Conservation (phyloP, 228 moss, liverwort and hornwort species). For the Sphagnum fallax region DNA sequence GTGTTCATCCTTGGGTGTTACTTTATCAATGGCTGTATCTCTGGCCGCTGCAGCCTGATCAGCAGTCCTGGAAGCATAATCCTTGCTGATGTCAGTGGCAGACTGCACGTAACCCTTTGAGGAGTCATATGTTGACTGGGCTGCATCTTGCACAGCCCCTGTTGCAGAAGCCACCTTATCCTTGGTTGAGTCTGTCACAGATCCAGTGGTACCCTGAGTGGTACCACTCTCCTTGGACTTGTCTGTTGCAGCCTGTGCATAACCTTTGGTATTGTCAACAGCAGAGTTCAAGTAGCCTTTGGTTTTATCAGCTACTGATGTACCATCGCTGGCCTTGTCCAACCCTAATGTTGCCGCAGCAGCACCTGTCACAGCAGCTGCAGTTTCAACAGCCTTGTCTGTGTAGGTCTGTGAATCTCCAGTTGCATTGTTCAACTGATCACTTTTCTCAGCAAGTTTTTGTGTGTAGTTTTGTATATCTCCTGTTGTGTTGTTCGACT, state of each 20-base stretch:
- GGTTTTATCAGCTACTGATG: conserved; percentile 15
- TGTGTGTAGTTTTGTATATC: conserved; percentile 24
- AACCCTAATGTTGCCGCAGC: conserved; percentile 9
- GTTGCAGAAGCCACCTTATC: neutral
- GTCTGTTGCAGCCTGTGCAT: neutral
- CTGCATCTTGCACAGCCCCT: neutral
- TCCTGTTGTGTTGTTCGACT: conserved; percentile 16
- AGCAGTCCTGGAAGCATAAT: conserved; percentile 1
- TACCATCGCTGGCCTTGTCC: neutral
- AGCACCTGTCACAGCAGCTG: conserved; percentile 6
- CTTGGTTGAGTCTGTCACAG: neutral
- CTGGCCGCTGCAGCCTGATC: conserved; percentile 5
- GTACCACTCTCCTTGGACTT: conserved; percentile 5
- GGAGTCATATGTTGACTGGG: conserved; percentile 1
- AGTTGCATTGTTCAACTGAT: neutral
- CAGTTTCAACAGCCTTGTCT: conserved; percentile 13
- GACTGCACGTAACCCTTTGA: neutral
- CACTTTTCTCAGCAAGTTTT: conserved; percentile 4
- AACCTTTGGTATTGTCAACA: conserved; percentile 10
- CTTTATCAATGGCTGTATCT: neutral
- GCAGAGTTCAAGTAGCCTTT: conserved; percentile 8
- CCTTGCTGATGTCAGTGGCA: neutral
- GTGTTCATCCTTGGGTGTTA: conserved; percentile 26
- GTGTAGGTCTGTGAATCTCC: conserved; percentile 18
- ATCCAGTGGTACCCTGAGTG: neutral